Evolutionary conservation across 345 rosid species (phyloP).

Genomic region (Salix dunnii): DNA sequence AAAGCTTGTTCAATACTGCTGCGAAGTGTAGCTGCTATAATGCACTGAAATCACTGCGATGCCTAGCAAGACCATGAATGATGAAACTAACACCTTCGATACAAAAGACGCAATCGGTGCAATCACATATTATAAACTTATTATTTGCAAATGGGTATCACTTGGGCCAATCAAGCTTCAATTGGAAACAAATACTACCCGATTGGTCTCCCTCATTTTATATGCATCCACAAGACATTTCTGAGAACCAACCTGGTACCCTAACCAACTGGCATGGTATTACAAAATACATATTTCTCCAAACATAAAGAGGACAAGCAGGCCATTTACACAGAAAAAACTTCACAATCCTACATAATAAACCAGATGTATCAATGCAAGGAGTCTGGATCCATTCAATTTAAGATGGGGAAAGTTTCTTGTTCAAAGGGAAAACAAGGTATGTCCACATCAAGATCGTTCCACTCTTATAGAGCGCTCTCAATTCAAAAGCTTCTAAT

Average conservation of each 20-base stretch:
- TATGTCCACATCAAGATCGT: conserved; percentile 3
- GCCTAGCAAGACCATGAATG: too few relatives aligned
- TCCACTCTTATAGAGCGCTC: conserved; percentile 23
- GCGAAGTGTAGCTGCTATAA: too few relatives aligned
- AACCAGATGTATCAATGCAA: not conserved
- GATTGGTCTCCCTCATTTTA: too few relatives aligned
- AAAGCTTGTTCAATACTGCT: too few relatives aligned
- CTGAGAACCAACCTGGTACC: not conserved
- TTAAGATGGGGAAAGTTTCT: not conserved
- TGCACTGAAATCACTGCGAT: too few relatives aligned
- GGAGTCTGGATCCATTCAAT: not conserved
- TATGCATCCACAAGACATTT: too few relatives aligned
- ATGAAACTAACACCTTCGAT: too few relatives aligned
- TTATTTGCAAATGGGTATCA: too few relatives aligned
- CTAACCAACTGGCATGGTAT: not conserved
- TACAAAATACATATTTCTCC: not conserved
- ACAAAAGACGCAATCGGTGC: too few relatives aligned
- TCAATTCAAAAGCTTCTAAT: conserved; percentile 20
- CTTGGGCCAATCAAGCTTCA: too few relatives aligned
- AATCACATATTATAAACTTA: too few relatives aligned
- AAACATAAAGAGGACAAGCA: not conserved
- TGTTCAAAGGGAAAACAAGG: conserved; percentile 25
- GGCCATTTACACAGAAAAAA: not conserved
- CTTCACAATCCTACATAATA: not conserved
- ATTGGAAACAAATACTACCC: too few relatives aligned